Evolutionary conservation across 2,329 filamentous ascomycete species (phyloP), one percentile per base, ranked within the genome.

Genomic region (Passalora sequoiae): DNA sequence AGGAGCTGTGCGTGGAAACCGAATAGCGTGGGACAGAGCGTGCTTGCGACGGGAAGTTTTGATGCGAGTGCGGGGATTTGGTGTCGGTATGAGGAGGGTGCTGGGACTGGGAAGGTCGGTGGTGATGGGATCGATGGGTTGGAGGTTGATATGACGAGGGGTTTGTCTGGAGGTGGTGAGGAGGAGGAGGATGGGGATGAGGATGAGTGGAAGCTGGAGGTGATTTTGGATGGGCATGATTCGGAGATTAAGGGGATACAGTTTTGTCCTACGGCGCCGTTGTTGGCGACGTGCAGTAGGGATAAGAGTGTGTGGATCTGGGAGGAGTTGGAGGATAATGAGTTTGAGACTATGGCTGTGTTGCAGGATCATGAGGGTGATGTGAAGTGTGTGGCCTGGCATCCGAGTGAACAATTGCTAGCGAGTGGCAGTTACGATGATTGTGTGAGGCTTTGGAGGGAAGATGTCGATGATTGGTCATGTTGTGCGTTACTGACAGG

Each of bases 251-350:
- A 96, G 72, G 73, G 77, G 21, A 80, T 91, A 50, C 75, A 78
- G 2, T 94, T 89, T 69, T 81, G 77, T 13, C 81, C 86, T 0
- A 79, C 78, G 0, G 86, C 86, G 1, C 79, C 84, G 49, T 82
- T 88, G 57, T 76, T 98, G 4, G 92, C 92, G 4, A 96, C 89
- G 0, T 96, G 89, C 66, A 86, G 81, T 40, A 78, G 92, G 37
- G 92, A 98, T 65, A 97, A 97, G 70, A 85, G 80, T 12, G 87
- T 97, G 13, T 98, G 92, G 92, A 87, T 98, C 57, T 98, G 92
- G 92, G 92, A 98, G 67, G 92, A 97, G 64, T 78, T 96, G 41
- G 85, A 83, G 12, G 89, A 94, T 43, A 91, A 95, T 64, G 92
- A 97, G 63, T 97, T 89, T 72, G 92, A 98, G 74, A 97, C 92